phyloP scores from a whole-genome alignment of 1,284 basidiomycete genomes.

The Ceratobasidium sp. region DNA sequence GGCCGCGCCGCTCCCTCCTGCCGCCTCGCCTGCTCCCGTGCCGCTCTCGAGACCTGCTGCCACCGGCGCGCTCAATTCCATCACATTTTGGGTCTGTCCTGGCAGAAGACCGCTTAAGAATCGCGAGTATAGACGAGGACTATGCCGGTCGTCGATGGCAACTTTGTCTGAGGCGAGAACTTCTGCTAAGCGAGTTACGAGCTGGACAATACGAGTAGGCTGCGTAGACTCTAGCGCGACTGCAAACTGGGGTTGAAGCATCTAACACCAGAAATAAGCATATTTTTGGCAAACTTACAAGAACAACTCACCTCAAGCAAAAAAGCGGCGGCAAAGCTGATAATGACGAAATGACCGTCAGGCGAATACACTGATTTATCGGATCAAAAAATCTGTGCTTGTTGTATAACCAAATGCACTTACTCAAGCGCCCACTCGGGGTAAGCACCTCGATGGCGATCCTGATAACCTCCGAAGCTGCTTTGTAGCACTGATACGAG shows the following conservation, averaged over 20 bases:
- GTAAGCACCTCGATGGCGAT: constrained; percentile 72
- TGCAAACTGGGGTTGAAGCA: constrained; percentile 77
- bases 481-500: constrained; percentile 68
- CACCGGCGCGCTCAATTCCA: background rate
- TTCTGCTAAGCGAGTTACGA: constrained; percentile 76
- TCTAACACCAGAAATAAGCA: constrained; percentile 56
- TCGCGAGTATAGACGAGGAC: constrained; percentile 80
- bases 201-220: constrained; percentile 73
- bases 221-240: constrained; percentile 68
- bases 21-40: background rate
- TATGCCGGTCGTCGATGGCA: constrained; percentile 83
- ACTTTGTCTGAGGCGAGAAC: constrained; percentile 75
- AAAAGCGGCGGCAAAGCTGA: constrained; percentile 86
- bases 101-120: constrained; percentile 76
- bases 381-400: background rate
- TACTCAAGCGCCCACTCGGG: constrained; percentile 78
- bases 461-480: constrained; percentile 73
- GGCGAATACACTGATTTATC: constrained; percentile 65
- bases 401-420: background rate
- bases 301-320: constrained; percentile 69
- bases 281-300: background rate
- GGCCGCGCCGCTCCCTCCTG: background rate
- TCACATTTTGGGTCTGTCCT: constrained; percentile 52
- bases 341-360: constrained; percentile 87
- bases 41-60: background rate